These are phyloP conservation scores for Radiomyces spectabilis DNA, from an alignment of 192 early-diverging fungal species.

Conservation along the genomic window DNA sequence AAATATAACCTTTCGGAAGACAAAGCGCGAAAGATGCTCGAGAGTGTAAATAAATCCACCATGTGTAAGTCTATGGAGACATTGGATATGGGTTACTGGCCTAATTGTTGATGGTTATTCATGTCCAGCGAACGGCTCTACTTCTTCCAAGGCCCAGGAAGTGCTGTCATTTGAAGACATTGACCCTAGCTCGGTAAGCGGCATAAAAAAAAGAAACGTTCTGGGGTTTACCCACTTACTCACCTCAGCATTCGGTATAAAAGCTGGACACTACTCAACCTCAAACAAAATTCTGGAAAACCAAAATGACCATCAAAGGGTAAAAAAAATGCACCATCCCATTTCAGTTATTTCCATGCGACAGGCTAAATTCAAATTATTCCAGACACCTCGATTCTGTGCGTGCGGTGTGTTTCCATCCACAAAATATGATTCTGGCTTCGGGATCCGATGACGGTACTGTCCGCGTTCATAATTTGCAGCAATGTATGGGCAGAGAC, in stretches of 20 bases:
- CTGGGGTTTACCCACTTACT: too few species aligned
- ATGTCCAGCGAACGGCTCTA: too few species aligned
- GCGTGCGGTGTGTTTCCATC: slow-evolving; percentile 52
- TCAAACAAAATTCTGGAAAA: slow-evolving; percentile 51
- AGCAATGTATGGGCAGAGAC: slow-evolving; percentile 24
- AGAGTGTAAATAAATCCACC: slow-evolving; percentile 32
- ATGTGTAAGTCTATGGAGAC: too few species aligned
- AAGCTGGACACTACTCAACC: slow-evolving; percentile 14
- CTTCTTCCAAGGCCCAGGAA: too few species aligned
- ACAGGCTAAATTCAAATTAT: neutral
- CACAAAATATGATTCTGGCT: slow-evolving; percentile 43
- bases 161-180: too few species aligned
- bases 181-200: slow-evolving; percentile 5
- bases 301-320: slow-evolving; percentile 50
- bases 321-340: too few species aligned
- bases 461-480: slow-evolving; percentile 69
- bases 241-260: too few species aligned
- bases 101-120: too few species aligned
- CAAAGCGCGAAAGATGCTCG: slow-evolving; percentile 38
- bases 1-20: slow-evolving; percentile 48
- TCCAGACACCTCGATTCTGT: slow-evolving; percentile 67
- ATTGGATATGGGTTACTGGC: too few species aligned
- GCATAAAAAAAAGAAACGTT: too few species aligned
- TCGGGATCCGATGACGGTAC: slow-evolving; percentile 79
- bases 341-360: too few species aligned